Conservation (phyloP, 2,329 filamentous ascomycete species). For the Phaeosphaeriaceae sp. region DNA sequence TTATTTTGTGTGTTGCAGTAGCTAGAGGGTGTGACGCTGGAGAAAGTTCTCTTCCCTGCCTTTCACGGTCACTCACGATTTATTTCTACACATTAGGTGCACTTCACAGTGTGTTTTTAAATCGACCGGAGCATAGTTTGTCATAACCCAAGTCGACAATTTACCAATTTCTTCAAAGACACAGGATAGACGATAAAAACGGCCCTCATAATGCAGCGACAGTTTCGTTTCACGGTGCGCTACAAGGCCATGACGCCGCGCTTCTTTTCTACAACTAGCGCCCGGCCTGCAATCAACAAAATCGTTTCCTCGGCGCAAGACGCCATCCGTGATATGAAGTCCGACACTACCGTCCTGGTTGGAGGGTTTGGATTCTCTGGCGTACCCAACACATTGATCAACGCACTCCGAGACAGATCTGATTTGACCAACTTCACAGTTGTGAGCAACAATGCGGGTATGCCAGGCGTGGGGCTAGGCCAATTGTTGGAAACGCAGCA, state of each 20-base stretch:
- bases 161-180: not conserved
- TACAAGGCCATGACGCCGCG: conserved; percentile 39
- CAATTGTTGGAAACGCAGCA: conserved; percentile 73
- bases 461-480: conserved; percentile 72
- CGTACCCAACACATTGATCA: conserved; percentile 49
- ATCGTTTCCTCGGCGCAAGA: conserved; percentile 47
- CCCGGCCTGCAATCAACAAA: conserved; percentile 47
- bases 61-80: not conserved
- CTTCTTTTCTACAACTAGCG: conserved; percentile 43
- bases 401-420: conserved; percentile 44
- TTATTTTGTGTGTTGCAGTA: not conserved
- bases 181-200: not conserved
- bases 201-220: conserved; percentile 39
- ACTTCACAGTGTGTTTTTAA: no score
- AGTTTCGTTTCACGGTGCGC: conserved; percentile 42
- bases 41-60: not conserved
- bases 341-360: conserved; percentile 45
- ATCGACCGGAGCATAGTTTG: no score
- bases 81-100: no score
- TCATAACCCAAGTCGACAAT: no score
- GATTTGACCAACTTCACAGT: conserved; percentile 64
- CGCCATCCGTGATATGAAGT: conserved; percentile 48
- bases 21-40: not conserved
- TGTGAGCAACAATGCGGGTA: conserved; percentile 81
- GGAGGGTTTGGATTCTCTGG: conserved; percentile 50